These are phyloP conservation scores for Metschnikowia kofuensis DNA, from an alignment of 805 yeast genomes.

Conservation along the genomic window DNA sequence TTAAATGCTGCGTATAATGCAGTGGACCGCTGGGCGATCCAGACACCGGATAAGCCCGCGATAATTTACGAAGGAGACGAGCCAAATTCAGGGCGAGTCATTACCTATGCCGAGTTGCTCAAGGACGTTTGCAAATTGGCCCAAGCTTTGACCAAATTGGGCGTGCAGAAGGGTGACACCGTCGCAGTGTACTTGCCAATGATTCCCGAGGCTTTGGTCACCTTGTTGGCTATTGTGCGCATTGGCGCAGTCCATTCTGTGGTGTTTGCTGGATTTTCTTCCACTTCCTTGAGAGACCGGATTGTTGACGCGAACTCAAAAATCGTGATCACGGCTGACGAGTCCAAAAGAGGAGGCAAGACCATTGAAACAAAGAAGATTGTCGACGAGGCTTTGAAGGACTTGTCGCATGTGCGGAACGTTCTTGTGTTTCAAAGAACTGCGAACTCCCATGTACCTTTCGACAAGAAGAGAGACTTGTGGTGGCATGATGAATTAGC, in stretches of 20 bases:
- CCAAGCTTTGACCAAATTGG: constrained; percentile 76
- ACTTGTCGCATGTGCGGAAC: constrained; percentile 71
- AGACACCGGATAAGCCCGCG: constrained; percentile 80
- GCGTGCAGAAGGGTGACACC: constrained; percentile 91
- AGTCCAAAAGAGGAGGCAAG: constrained; percentile 94
- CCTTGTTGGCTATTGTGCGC: constrained; percentile 91
- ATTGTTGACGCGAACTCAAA: constrained; percentile 82
- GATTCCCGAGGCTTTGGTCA: constrained; percentile 94
- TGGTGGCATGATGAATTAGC: constrained; percentile 93
- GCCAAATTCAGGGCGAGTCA: constrained; percentile 62
- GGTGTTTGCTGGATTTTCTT: constrained; percentile 93
- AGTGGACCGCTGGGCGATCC: constrained; percentile 92
- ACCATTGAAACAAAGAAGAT: constrained; percentile 87
- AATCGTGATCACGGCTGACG: constrained; percentile 91
- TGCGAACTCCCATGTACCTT: constrained; percentile 67
- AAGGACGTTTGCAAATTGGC: constrained; percentile 85
- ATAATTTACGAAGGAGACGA: constrained; percentile 94
- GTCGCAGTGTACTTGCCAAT: constrained; percentile 96
- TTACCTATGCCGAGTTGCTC: constrained; percentile 85
- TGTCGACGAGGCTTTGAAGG: constrained; percentile 87
- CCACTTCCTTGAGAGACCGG: constrained; percentile 90
- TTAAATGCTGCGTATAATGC: constrained; percentile 91
- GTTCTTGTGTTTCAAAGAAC: constrained; percentile 90
- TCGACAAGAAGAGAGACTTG: constrained; percentile 77
- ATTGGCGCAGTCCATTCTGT: constrained; percentile 96